phyloP scores from a whole-genome alignment of 2,329 filamentous ascomycete genomes.

The Aureobasidium namibiae region DNA sequence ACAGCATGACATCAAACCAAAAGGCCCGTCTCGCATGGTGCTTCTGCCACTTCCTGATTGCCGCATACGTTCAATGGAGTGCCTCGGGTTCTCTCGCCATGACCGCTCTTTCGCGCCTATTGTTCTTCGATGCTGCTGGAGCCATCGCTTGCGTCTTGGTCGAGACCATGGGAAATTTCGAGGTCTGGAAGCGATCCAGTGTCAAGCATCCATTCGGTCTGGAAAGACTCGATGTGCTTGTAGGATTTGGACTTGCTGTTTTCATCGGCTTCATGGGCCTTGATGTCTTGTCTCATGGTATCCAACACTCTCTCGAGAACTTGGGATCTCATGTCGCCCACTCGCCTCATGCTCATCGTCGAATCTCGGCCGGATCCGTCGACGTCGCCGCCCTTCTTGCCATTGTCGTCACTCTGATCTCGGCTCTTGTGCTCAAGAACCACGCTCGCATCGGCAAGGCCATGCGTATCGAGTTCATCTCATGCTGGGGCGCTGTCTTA shows the following conservation, averaged over 20 bases:
- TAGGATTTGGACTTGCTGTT: slow-evolving; percentile 91
- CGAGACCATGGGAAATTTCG: slow-evolving; percentile 91
- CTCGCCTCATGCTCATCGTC: slow-evolving; percentile 42
- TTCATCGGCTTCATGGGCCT: slow-evolving; percentile 96
- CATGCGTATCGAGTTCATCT: slow-evolving; percentile 77
- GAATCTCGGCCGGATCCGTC: slow-evolving; percentile 65
- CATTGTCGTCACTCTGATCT: slow-evolving; percentile 73
- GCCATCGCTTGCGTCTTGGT: slow-evolving; percentile 86
- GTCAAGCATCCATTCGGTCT: slow-evolving; percentile 84
- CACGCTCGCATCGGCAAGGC: slow-evolving; percentile 86
- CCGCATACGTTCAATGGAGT: slow-evolving; percentile 76
- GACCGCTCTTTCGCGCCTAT: slow-evolving; percentile 83
- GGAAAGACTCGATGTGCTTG: slow-evolving; percentile 85
- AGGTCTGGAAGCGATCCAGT: slow-evolving; percentile 90
- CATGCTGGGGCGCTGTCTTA: slow-evolving; percentile 73
- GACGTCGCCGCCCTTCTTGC: slow-evolving; percentile 76
- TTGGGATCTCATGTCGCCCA: slow-evolving; percentile 65
- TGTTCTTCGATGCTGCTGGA: slow-evolving; percentile 91
- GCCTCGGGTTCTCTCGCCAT: slow-evolving; percentile 81
- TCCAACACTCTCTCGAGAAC: slow-evolving; percentile 84
- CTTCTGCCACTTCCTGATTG: slow-evolving; percentile 75
- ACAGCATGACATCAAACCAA: slow-evolving; percentile 84
- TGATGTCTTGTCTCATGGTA: slow-evolving; percentile 85
- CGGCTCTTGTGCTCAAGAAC: slow-evolving; percentile 79
- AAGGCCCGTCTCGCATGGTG: slow-evolving; percentile 80